phyloP scores from a whole-genome alignment of 257 asterid species.

The Anisodus acutangulus region DNA sequence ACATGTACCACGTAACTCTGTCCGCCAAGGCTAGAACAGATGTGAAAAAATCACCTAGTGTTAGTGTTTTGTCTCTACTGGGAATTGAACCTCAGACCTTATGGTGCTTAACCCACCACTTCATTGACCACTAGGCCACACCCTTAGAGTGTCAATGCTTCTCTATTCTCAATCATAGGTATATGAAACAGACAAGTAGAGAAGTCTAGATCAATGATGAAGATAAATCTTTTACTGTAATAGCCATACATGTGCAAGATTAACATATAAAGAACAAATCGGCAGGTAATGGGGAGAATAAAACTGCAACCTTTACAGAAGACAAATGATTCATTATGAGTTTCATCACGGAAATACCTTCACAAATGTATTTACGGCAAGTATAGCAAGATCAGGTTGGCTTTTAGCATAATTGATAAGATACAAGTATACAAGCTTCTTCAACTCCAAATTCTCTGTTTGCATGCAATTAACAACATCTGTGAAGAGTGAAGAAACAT shows the following conservation, averaged over 20 bases:
- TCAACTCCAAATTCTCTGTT: constrained; percentile 97
- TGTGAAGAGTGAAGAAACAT: constrained; percentile 93
- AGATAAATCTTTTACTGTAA: background rate
- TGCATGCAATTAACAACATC: constrained; percentile 99
- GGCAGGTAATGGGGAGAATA: background rate
- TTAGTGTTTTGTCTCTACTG: too few relatives aligned
- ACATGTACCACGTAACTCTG: too few relatives aligned
- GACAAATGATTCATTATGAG: constrained; percentile 27
- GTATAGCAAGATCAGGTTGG: constrained; percentile 99
- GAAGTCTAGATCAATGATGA: background rate
- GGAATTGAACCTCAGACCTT: too few relatives aligned
- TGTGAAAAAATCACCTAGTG: too few relatives aligned
- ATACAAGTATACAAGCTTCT: constrained; percentile 93
- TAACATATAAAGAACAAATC: background rate
- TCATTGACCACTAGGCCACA: too few relatives aligned
- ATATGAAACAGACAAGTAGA: background rate
- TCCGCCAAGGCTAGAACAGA: too few relatives aligned
- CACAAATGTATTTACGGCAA: constrained; percentile 97
- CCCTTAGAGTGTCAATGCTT: background rate
- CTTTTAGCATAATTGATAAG: constrained; percentile 98
- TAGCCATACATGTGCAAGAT: background rate
- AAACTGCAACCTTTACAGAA: background rate
- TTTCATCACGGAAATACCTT: constrained; percentile 56
- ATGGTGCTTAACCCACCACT: too few relatives aligned
- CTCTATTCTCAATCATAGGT: background rate